phyloP scores from a whole-genome alignment of 192 early-diverging fungal genomes.

The Entophlyctis luteolus region DNA sequence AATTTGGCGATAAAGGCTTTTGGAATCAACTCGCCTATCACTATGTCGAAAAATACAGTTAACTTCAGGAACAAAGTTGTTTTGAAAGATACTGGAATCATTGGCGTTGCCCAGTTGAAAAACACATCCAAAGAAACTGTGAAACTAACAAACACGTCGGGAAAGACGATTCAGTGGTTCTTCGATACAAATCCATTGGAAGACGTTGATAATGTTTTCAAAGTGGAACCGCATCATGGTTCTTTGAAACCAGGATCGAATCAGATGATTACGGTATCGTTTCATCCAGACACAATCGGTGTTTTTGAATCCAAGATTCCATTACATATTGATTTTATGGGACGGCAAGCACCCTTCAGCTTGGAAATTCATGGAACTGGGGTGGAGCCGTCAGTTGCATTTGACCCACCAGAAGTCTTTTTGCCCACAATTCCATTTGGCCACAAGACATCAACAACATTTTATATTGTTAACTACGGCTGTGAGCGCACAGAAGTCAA shows the following conservation, averaged over 20 bases:
- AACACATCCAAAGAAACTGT: slow-evolving; percentile 34
- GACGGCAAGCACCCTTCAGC: slow-evolving; percentile 32
- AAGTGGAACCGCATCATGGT: slow-evolving; percentile 40
- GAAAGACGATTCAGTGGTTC: slow-evolving; percentile 36
- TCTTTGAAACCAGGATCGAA: slow-evolving; percentile 25
- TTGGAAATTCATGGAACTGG: slow-evolving; percentile 37
- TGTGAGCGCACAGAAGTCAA: slow-evolving; percentile 51
- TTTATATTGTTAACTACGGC: slow-evolving; percentile 51
- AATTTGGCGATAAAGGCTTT: slow-evolving; percentile 22
- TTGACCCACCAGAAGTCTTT: slow-evolving; percentile 51
- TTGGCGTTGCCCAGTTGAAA: slow-evolving; percentile 34
- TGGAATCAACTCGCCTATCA: slow-evolving; percentile 39
- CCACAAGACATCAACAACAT: slow-evolving; percentile 24
- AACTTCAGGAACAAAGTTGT: slow-evolving; percentile 51
- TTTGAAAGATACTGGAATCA: slow-evolving; percentile 24
- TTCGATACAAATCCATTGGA: slow-evolving; percentile 41
- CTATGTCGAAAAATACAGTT: slow-evolving; percentile 26
- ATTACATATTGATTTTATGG: slow-evolving; percentile 41
- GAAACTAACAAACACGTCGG: slow-evolving; percentile 33
- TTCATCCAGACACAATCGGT: slow-evolving; percentile 39
- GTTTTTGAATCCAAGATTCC: slow-evolving; percentile 31
- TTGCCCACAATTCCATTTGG: slow-evolving; percentile 42
- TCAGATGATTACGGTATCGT: slow-evolving; percentile 32
- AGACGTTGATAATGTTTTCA: slow-evolving; percentile 40
- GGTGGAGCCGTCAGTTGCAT: slow-evolving; percentile 46